Evolutionary conservation across 495 filamentous ascomycete species (phyloP).

Genomic region (Lophiostoma macrostomum): DNA sequence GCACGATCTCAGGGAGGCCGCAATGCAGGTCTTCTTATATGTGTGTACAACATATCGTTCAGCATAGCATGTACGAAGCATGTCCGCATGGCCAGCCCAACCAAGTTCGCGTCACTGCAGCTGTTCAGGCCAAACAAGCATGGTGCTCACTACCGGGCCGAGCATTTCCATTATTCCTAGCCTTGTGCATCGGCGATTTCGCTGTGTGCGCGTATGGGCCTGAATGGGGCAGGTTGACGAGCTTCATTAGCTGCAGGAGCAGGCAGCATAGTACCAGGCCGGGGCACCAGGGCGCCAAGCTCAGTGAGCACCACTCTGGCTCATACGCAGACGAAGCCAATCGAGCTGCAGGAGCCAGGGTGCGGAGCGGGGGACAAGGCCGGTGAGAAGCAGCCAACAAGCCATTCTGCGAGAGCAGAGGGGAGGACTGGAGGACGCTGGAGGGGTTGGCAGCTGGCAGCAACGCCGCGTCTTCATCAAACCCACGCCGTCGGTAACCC

Average conservation of each 20-base stretch:
- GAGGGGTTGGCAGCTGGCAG: too few species aligned
- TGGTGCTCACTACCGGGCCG: conserved; percentile 9
- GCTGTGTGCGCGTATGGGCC: not conserved
- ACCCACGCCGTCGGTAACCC: not conserved
- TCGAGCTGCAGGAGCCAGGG: conserved; percentile 1
- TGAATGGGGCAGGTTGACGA: conserved; percentile 4
- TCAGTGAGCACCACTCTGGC: not conserved
- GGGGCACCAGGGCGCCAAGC: not conserved
- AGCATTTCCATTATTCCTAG: conserved; percentile 13
- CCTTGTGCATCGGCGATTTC: conserved; percentile 20
- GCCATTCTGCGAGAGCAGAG: not conserved
- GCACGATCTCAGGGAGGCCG: conserved; percentile 23
- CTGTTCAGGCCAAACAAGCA: conserved; percentile 17
- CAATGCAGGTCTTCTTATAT: conserved; percentile 5
- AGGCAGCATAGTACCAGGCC: not conserved
- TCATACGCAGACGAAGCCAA: not conserved
- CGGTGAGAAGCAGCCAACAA: not conserved
- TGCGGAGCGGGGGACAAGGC: conserved; percentile 4
- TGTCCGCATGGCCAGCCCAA: conserved; percentile 1
- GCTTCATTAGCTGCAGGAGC: conserved; percentile 16
- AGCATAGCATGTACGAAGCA: conserved; percentile 9
- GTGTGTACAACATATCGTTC: conserved; percentile 18
- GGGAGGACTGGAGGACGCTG: too few species aligned
- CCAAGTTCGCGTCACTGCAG: conserved; percentile 1
- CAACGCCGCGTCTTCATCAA: too few species aligned